A percentile compares a stretch with the other conserved stretches of the same genome.
Conservation (phyloP, 768 basidiomycete species). For the Kwoniella pini region DNA sequence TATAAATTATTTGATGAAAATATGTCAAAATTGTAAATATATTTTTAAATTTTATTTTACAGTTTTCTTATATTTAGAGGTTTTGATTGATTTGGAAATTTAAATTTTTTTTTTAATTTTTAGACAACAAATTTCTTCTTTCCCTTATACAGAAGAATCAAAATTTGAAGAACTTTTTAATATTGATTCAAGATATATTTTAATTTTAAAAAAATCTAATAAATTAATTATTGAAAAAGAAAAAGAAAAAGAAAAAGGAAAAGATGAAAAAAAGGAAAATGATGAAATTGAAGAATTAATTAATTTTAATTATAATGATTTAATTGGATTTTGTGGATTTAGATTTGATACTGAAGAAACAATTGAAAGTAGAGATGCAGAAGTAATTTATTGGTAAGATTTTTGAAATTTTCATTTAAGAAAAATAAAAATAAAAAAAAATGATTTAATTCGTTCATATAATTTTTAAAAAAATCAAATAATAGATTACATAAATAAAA, state of each 20-base stretch:
- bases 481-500: no score
- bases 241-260: slow-evolving; percentile 22
- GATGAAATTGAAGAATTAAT: not conserved
- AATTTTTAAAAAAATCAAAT: no score
- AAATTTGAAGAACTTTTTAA: slow-evolving; percentile 47
- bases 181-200: slow-evolving; percentile 24
- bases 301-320: slow-evolving; percentile 17
- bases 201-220: slow-evolving; percentile 6
- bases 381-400: slow-evolving; percentile 47
- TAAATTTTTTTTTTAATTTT: not conserved
- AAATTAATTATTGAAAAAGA: not conserved
- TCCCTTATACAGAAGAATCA: slow-evolving; percentile 16
- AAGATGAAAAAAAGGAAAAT: not conserved
- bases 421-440: no score
- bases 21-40: slow-evolving; percentile 25
- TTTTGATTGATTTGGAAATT: not conserved
- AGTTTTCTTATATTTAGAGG: not conserved
- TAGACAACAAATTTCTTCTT: slow-evolving; percentile 16
- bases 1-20: slow-evolving; percentile 25
- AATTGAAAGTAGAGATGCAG: slow-evolving; percentile 25
- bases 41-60: no score
- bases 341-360: slow-evolving; percentile 48
- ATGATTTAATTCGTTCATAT: no score
- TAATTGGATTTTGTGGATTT: slow-evolving; percentile 39
- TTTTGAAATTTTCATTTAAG: no score